These are phyloP conservation scores for Solanum bulbocastanum DNA, from an alignment of 257 asterid species.

Conservation along the genomic window DNA sequence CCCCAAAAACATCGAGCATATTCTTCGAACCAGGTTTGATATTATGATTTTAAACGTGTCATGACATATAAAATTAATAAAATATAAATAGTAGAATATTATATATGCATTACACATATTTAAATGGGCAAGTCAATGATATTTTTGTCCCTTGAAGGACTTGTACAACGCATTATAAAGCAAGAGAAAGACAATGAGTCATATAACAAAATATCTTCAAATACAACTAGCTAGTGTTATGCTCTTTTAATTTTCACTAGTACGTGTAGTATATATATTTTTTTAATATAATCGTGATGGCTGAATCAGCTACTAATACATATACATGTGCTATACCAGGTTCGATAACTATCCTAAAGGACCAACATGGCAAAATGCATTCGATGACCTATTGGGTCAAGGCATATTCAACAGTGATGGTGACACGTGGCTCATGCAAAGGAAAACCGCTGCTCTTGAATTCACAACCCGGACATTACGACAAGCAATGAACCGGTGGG, in stretches of 20 bases:
- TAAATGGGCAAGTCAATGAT: background rate
- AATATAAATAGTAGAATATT: background rate
- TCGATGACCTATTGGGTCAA: constrained; percentile 76
- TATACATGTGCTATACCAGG: constrained; percentile 2
- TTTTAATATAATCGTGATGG: background rate
- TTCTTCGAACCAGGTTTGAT: constrained; percentile 58
- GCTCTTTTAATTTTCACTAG: background rate
- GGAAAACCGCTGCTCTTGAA: constrained; percentile 83
- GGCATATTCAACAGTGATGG: constrained; percentile 88
- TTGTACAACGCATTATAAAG: background rate
- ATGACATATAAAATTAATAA: background rate
- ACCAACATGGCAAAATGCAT: constrained; percentile 77
- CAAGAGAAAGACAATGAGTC: background rate
- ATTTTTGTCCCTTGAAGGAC: background rate
- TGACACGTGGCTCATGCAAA: constrained; percentile 71
- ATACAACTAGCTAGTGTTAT: background rate
- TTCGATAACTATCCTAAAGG: constrained; percentile 86
- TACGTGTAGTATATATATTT: too few relatives aligned
- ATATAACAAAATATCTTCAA: background rate
- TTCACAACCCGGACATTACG: constrained; percentile 86
- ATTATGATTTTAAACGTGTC: background rate
- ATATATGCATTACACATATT: background rate
- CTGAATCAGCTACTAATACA: background rate
- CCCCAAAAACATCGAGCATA: constrained; percentile 74
- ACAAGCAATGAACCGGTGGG: constrained; percentile 93